Evolutionary conservation across 768 basidiomycete genomes (phyloP).

Genomic region (Mycena kentingensis): DNA sequence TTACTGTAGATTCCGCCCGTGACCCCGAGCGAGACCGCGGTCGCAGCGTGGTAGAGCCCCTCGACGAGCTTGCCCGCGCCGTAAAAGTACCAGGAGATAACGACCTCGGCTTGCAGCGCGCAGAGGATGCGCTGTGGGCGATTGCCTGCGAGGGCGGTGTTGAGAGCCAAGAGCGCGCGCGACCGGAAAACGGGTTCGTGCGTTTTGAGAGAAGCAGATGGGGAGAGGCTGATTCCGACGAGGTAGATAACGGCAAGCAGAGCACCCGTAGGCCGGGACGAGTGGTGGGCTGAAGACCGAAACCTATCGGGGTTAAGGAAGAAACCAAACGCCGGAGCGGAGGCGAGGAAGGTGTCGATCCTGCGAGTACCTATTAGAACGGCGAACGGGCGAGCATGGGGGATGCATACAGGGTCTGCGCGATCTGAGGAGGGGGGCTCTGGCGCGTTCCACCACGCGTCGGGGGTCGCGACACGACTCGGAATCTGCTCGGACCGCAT

Average conservation of each 20-base stretch:
- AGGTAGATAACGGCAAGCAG: slow-evolving; percentile 43
- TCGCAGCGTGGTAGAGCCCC: slow-evolving; percentile 43
- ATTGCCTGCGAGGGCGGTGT: slow-evolving; percentile 37
- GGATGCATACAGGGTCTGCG: neutral
- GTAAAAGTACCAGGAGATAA: slow-evolving; percentile 60
- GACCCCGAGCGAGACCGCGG: slow-evolving; percentile 37
- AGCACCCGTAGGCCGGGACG: slow-evolving; percentile 39
- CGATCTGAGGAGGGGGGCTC: neutral
- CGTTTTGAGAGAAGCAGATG: slow-evolving; percentile 27
- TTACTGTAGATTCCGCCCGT: slow-evolving; percentile 41
- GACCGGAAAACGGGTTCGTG: slow-evolving; percentile 42
- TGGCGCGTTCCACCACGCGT: neutral
- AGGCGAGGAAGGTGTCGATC: slow-evolving; percentile 45
- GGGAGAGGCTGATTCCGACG: slow-evolving; percentile 37
- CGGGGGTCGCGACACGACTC: neutral
- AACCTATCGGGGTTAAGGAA: slow-evolving; percentile 57
- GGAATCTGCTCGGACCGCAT: neutral
- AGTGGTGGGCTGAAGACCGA: slow-evolving; percentile 38
- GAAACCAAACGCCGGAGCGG: slow-evolving; percentile 54
- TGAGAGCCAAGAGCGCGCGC: slow-evolving; percentile 42
- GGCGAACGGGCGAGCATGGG: neutral
- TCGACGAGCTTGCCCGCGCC: slow-evolving; percentile 50
- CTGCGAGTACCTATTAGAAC: slow-evolving; percentile 20
- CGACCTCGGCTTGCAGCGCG: slow-evolving; percentile 54
- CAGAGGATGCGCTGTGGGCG: slow-evolving; percentile 49